Base-by-base conservation (phyloP, 2,329 filamentous ascomycete species). In the Pseudopithomyces chartarum region DNA sequence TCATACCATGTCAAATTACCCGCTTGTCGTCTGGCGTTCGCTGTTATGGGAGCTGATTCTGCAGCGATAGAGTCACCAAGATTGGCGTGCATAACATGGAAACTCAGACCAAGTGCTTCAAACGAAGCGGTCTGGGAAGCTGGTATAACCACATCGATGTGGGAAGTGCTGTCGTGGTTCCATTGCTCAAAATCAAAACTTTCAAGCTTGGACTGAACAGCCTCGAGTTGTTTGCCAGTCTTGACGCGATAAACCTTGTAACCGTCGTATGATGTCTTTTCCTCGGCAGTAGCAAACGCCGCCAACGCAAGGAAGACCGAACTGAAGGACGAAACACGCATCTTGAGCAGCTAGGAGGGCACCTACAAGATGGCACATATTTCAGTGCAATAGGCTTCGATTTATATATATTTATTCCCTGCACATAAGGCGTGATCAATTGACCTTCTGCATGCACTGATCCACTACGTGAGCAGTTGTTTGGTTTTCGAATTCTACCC, bases 141-240 rank as follows among this genome's bases (percentile, higher is more conserved):
- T 13, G 78, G 67, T 49, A 82, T 69, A n/a, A 78, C 73, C 44
- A 82, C 63, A 58, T 81, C 80, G 43, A 79, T 74, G 57, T 76
- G 67, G 1, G 61, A 64, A 36, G 58, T 59, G 23, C 62, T 52
- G 22, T 59, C 54, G 39, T 74, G 69, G 40, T 77, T 74, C 73
- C 77, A 78, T 15, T 68, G 59, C 23, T 76, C 67, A 34, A 79
- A 71, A 8, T 69, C 60, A 1, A 81, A 61, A 2, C 62, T 63
- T 6, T 71, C 59, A 34, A 81, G 70, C 22, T 74, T 70, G 22
- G 70, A 59, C 45, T 74, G 67, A 2, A 79, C 63, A 19, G 63
- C 60, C 13, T 65, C 65, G 5, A 75, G 58, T 38, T 79, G 66
- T 12, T 69, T 60, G 10, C 69, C 67, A 15, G 73, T 67, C 22